phyloP scores from a whole-genome alignment of 208 protist species.

The Acanthamoeba sp. region DNA sequence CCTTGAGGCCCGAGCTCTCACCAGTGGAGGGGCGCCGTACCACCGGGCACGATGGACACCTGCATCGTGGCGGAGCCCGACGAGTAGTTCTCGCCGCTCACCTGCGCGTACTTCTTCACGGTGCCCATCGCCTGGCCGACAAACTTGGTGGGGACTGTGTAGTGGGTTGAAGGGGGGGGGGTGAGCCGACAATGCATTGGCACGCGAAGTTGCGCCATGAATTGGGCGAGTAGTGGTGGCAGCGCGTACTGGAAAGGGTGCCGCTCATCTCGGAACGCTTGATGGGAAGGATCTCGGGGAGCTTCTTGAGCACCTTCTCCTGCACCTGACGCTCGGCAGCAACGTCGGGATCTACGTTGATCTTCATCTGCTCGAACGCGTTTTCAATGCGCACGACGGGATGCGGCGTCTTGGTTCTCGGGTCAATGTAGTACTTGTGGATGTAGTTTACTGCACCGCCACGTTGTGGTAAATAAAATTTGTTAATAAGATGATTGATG shows the following conservation, averaged over 20 bases:
- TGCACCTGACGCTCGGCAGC: slow-evolving; percentile 57
- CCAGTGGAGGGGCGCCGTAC: background rate
- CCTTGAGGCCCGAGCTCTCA: too few relatives aligned
- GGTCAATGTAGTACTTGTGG: slow-evolving; percentile 51
- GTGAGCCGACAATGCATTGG: background rate
- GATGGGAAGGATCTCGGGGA: slow-evolving; percentile 45
- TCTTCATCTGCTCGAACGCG: slow-evolving; percentile 26
- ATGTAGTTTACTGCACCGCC: slow-evolving; percentile 21
- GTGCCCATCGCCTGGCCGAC: slow-evolving; percentile 43
- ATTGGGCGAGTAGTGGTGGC: too few relatives aligned
- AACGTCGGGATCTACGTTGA: slow-evolving; percentile 12
- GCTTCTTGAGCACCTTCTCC: slow-evolving; percentile 50
- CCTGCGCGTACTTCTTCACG: slow-evolving; percentile 16
- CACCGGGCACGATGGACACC: slow-evolving; percentile 33
- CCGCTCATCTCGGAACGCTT: slow-evolving; percentile 15
- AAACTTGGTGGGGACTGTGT: background rate
- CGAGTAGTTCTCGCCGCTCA: slow-evolving; percentile 32
- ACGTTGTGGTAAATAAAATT: too few relatives aligned
- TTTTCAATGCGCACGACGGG: slow-evolving; percentile 43
- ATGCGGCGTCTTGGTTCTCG: slow-evolving; percentile 38
- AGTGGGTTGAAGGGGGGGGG: background rate
- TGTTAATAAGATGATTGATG: too few relatives aligned
- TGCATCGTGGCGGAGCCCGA: slow-evolving; percentile 5
- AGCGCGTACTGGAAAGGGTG: background rate
- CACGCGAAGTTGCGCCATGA: background rate